Evolutionary conservation across 2,329 filamentous ascomycete genomes (phyloP).

Genomic region (Aspergillus luchuensis): DNA sequence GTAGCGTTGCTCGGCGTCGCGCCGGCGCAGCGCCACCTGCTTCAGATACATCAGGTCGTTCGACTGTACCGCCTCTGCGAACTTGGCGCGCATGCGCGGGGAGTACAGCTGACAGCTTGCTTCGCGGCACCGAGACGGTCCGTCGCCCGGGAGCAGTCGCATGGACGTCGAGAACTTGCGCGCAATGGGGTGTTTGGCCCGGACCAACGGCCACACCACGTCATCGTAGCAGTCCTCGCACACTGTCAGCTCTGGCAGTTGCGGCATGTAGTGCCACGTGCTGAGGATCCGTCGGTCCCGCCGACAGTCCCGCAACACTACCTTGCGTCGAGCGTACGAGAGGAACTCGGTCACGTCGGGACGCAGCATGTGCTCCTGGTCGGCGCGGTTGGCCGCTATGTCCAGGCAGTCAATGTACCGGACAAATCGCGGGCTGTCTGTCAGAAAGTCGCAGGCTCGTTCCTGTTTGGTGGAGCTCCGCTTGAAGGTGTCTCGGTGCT

Average conservation of each 20-base stretch:
- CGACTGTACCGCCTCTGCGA: slow-evolving; percentile 65
- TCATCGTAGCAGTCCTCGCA: slow-evolving; percentile 86
- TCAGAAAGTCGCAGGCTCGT: slow-evolving; percentile 70
- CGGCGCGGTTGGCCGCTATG: slow-evolving; percentile 50
- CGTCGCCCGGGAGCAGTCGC: slow-evolving; percentile 58
- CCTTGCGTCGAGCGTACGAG: slow-evolving; percentile 63
- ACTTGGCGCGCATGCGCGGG: slow-evolving; percentile 73
- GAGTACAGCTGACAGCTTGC: slow-evolving; percentile 78
- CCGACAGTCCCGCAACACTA: slow-evolving; percentile 63
- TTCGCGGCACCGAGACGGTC: slow-evolving; percentile 35
- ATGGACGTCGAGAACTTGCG: slow-evolving; percentile 65
- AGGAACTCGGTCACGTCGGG: slow-evolving; percentile 65
- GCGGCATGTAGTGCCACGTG: slow-evolving; percentile 77
- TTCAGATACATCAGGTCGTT: slow-evolving; percentile 69
- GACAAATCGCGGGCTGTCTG: slow-evolving; percentile 58
- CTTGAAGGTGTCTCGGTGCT: slow-evolving; percentile 66
- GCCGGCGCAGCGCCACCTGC: slow-evolving; percentile 60
- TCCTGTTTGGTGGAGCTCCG: slow-evolving; percentile 49
- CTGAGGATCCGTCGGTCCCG: slow-evolving; percentile 64
- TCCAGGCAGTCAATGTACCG: slow-evolving; percentile 60
- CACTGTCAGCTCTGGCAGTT: slow-evolving; percentile 75
- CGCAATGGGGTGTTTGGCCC: slow-evolving; percentile 59
- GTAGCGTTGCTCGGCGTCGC: slow-evolving; percentile 61
- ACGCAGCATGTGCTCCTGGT: slow-evolving; percentile 31
- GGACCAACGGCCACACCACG: slow-evolving; percentile 69